Evolutionary conservation across 108 stramenopile species (phyloP).

Genomic region (Cyclotella distinguenda): DNA sequence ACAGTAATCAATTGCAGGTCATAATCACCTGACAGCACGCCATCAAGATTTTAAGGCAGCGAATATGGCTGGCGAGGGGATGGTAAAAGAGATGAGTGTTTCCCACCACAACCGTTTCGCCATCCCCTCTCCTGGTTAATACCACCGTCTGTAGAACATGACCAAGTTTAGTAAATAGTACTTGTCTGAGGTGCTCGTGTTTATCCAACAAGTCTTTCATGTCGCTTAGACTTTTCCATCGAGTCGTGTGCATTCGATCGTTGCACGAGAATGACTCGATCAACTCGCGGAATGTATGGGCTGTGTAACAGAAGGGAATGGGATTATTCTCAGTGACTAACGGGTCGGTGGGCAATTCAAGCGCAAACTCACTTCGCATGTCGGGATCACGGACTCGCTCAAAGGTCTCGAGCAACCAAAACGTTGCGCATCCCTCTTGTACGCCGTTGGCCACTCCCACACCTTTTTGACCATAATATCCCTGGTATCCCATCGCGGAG

Average conservation of each 20-base stretch:
- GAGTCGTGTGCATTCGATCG: slow-evolving; percentile 19
- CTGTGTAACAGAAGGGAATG: background rate
- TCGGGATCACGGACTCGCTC: slow-evolving; percentile 37
- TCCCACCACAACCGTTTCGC: slow-evolving; percentile 39
- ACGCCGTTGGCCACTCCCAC: slow-evolving; percentile 15
- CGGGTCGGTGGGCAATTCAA: no score
- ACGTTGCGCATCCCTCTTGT: slow-evolving; percentile 64
- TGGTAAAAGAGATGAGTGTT: slow-evolving; percentile 85
- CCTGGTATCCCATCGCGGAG: slow-evolving; percentile 48
- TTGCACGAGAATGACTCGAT: slow-evolving; percentile 31
- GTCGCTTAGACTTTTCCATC: slow-evolving; percentile 49
- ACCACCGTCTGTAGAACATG: slow-evolving; percentile 58
- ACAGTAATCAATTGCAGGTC: background rate
- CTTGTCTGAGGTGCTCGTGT: slow-evolving; percentile 40
- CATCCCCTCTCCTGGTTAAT: slow-evolving; percentile 19
- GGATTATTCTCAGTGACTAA: background rate
- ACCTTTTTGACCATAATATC: slow-evolving; percentile 56
- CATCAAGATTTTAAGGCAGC: slow-evolving; percentile 56
- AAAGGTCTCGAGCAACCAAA: slow-evolving; percentile 61
- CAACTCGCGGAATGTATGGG: slow-evolving; percentile 48
- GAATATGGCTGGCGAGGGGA: slow-evolving; percentile 67
- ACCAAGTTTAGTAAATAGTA: slow-evolving; percentile 50
- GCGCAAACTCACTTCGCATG: slow-evolving; percentile 20
- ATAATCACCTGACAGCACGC: slow-evolving; percentile 36
- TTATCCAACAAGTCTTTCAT: slow-evolving; percentile 43